Percentiles rank a stretch among this genome's conserved stretches.
Evolutionary conservation across 345 rosid species (phyloP).

Genomic region (Aquilaria sinensis): DNA sequence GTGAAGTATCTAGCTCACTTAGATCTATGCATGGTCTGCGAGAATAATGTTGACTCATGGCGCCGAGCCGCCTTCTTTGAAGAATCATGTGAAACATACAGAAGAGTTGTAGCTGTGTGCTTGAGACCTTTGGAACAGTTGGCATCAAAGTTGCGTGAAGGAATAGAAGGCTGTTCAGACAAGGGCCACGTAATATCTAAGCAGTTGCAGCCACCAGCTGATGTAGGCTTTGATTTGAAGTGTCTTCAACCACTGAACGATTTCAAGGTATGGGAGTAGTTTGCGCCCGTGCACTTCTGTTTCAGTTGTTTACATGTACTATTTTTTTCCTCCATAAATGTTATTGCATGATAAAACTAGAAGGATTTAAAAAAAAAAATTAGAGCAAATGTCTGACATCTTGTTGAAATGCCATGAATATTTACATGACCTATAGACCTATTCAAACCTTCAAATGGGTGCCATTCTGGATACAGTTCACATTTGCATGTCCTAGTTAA

Average conservation of each 20-base stretch:
- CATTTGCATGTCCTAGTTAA: too few relatives aligned
- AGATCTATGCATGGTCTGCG: constrained; percentile 93
- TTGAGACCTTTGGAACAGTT: constrained; percentile 78
- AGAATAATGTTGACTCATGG: constrained; percentile 90
- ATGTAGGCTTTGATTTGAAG: constrained; percentile 39
- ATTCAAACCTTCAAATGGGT: too few relatives aligned
- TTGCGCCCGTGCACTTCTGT: not conserved
- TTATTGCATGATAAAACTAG: too few relatives aligned
- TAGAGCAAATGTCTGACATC: too few relatives aligned
- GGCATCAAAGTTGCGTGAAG: constrained; percentile 52
- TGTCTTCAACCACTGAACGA: constrained; percentile 45
- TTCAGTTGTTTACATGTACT: too few relatives aligned
- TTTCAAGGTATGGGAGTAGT: constrained; percentile 55
- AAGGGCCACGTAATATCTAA: constrained; percentile 34
- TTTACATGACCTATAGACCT: too few relatives aligned
- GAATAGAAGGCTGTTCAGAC: constrained; percentile 47
- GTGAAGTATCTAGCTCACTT: constrained; percentile 82
- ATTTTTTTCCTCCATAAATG: too few relatives aligned
- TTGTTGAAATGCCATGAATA: too few relatives aligned
- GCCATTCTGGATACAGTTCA: too few relatives aligned
- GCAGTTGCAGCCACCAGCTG: constrained; percentile 40
- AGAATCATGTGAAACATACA: constrained; percentile 91
- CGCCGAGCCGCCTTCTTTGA: constrained; percentile 94
- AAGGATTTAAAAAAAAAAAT: too few relatives aligned
- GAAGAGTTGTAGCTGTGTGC: constrained; percentile 64